Percentiles rank a stretch among this genome's conserved stretches.
Evolutionary conservation across 2,329 filamentous ascomycete genomes (phyloP).

Genomic region (Xylariaceae sp.): DNA sequence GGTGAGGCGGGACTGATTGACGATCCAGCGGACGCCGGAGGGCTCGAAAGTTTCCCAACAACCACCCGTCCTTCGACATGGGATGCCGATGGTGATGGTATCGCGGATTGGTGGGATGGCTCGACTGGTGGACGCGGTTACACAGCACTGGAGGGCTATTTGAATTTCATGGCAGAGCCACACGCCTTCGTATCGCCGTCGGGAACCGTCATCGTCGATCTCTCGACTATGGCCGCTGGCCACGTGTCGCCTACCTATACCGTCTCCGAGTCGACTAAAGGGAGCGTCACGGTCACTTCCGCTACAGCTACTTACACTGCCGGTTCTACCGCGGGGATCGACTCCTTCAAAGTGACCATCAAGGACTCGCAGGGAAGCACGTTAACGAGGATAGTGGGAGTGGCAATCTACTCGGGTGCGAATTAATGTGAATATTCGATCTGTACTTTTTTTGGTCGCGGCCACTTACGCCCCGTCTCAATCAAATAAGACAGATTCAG

Average conservation of each 20-base stretch:
- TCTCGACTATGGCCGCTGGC: slow-evolving; percentile 22
- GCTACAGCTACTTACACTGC: slow-evolving; percentile 14
- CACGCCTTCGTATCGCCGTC: slow-evolving; percentile 29
- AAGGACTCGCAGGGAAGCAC: slow-evolving; percentile 19
- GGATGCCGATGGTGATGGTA: slow-evolving; percentile 32
- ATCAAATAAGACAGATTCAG: too few species aligned
- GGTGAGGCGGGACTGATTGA: slow-evolving; percentile 32
- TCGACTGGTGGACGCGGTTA: slow-evolving; percentile 30
- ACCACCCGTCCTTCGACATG: slow-evolving; percentile 23
- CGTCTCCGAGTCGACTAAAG: slow-evolving; percentile 11
- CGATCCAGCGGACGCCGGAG: slow-evolving; percentile 30
- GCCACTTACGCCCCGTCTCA: too few species aligned
- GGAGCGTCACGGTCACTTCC: slow-evolving; percentile 13
- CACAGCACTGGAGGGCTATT: slow-evolving; percentile 30
- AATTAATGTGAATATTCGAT: neutral
- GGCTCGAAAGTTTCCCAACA: slow-evolving; percentile 31
- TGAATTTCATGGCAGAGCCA: slow-evolving; percentile 34
- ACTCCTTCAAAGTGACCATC: slow-evolving; percentile 14
- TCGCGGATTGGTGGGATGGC: slow-evolving; percentile 35
- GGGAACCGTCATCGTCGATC: slow-evolving; percentile 22
- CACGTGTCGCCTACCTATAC: slow-evolving; percentile 18
- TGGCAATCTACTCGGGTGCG: neutral
- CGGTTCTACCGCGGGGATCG: slow-evolving; percentile 13
- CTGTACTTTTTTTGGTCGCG: too few species aligned
- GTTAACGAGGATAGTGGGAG: slow-evolving; percentile 18